phyloP scores from a whole-genome alignment of 2,329 filamentous ascomycete genomes.

The Pseudogymnoascus sp. region DNA sequence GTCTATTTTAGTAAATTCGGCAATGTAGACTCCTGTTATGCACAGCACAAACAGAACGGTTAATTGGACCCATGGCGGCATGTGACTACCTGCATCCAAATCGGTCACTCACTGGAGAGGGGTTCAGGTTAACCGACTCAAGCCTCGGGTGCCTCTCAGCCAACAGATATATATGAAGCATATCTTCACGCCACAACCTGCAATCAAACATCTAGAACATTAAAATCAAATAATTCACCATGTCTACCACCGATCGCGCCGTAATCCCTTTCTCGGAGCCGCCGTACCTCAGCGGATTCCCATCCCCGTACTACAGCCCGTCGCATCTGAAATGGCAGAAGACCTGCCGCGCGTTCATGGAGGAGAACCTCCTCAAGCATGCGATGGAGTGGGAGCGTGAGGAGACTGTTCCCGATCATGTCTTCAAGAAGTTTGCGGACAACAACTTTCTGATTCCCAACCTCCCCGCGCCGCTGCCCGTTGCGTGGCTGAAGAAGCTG shows the following conservation, averaged over 20 bases:
- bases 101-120: neutral
- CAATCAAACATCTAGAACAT: slow-evolving; percentile 1
- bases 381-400: slow-evolving; percentile 63
- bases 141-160: slow-evolving; percentile 4
- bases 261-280: slow-evolving; percentile 66
- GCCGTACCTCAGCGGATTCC: slow-evolving; percentile 62
- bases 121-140: neutral
- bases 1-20: neutral
- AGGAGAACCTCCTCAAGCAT: slow-evolving; percentile 54
- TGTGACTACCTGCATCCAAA: neutral
- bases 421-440: slow-evolving; percentile 58
- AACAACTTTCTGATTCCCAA: slow-evolving; percentile 66
- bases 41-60: neutral
- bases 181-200: neutral
- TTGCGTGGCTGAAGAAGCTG: slow-evolving; percentile 58
- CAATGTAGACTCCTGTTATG: neutral
- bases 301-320: slow-evolving; percentile 64
- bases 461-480: slow-evolving; percentile 62
- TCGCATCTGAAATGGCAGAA: slow-evolving; percentile 63
- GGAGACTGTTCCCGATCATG: slow-evolving; percentile 53
- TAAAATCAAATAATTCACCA: neutral
- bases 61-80: neutral
- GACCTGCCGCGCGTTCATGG: slow-evolving; percentile 59
- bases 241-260: slow-evolving; percentile 8
- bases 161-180: slow-evolving; percentile 6